Base-by-base conservation (phyloP, 108 stramenopile genomes). In the Ochromonas danica region DNA sequence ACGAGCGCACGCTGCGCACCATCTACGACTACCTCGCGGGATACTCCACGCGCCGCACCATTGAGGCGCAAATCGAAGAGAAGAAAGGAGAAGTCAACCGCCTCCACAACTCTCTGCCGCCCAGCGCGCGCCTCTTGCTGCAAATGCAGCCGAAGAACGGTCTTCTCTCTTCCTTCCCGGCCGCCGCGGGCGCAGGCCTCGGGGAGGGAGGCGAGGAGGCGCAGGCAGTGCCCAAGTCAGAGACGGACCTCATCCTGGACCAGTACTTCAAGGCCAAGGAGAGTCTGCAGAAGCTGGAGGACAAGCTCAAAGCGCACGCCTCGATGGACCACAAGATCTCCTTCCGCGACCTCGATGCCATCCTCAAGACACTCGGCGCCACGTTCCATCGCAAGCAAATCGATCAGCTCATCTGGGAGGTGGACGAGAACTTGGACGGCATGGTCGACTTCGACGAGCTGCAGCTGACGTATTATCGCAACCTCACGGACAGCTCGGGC, bases 401-500 rank as follows among this genome's bases (percentile, higher is more conserved):
- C 28, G 72, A 70, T 6, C 41, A 40, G 22, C 6, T 70, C 14
- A 75, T 75, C 14, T 75, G 72, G 72, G 72, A 75, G 41, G 72
- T 75, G 3, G 72, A 75, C 31, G 72, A 75, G 31, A 45, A 75
- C 14, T 22, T 27, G 6, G 72, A 75, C 40, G 72, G 25, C 6
- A 17, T 36, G 17, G 38, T 75, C 31, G 36, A 42, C 51, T 75
- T 27, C 30, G 72, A 75, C 6, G 72, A 75, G 72, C 31, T 75
- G 3, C 72, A 75, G 31, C 40, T 75, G 40, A 75, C 72, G 31
- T 75, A 75, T 41, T 75, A 75, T 41, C 43, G 72, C 25, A 75
- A 75, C 31, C 6, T 75, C 31, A 60, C 6, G 6, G 72, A 75
- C 31, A 27, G 10, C 22, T 14, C 72, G 27, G 72, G 72, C 14